Evolutionary conservation across 805 yeast species (phyloP), one percentile per base, ranked within the genome.

Genomic region (Komagataella kurtzmanii): DNA sequence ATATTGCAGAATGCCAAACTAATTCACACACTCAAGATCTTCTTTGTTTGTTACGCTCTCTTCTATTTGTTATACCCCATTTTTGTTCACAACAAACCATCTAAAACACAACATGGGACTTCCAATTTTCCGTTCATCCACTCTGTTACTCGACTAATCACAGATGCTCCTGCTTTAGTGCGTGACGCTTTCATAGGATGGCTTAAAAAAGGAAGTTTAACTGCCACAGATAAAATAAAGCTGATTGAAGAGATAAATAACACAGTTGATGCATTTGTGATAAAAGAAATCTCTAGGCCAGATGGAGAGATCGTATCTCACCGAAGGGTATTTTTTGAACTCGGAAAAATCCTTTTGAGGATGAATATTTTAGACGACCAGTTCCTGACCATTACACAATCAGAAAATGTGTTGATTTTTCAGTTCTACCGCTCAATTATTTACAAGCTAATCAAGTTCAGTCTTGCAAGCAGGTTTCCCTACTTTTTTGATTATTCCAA

Each of bases 401-500:
- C 57, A 2, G 59, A 57, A 30, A 53, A 55, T 3, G 51, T 54
- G 12, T 51, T 64, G 17, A 60, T 58, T 47, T 57, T 57, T 30
- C 62, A 58, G 17, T 65, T 63, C 51, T 54, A 58, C 47, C 53
- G 58, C 24, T 40, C 63, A 10, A 51, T 63, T 6, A 43, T 62
- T 6, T 45, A 57, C 2, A 57, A 58, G 36, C 49, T 63, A 19
- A 40, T 58, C 19, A 52, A 53, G 40, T 24, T 52, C n/a, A 57
- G 56, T 47, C 49, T 49, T 23, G 61, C 62, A 17, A 3, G 12
- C 51, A 17, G 52, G 57, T 50, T 45, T 47, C 3, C 8, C 50
- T 1, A 44, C 19, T 1, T 44, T 43, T 19, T 47, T 58, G 18
- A 59, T 56, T 2, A 49, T 56, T 2, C 54, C 52, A 19, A 45